phyloP scores from a whole-genome alignment of 305 asterid genomes.

The Plantago lanceolata region DNA sequence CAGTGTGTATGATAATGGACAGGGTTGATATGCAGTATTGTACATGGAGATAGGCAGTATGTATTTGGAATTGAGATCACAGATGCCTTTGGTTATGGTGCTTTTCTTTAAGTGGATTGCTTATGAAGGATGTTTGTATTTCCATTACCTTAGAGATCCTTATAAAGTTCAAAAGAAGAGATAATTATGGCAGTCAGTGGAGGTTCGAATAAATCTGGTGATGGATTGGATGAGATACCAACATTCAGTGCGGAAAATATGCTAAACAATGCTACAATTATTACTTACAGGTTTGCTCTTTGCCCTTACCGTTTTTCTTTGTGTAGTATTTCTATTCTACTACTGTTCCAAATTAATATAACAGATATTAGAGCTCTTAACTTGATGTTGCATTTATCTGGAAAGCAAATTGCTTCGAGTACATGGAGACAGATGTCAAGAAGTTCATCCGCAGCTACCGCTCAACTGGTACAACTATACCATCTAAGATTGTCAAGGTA shows the following conservation, averaged over 20 bases:
- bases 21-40: no score
- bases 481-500: conserved; percentile 57
- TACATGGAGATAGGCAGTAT: no score
- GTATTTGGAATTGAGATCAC: no score
- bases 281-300: conserved; percentile 49
- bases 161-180: conserved; percentile 21
- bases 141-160: conserved; percentile 16
- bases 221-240: conserved; percentile 45
- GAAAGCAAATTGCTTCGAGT: conserved; percentile 42
- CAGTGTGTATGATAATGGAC: no score
- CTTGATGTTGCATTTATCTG: conserved; percentile 1
- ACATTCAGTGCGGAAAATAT: conserved; percentile 63
- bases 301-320: conserved; percentile 10
- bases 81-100: no score
- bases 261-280: conserved; percentile 59
- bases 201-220: conserved; percentile 44
- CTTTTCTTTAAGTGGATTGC: no score
- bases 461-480: conserved; percentile 46
- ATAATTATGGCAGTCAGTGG: conserved; percentile 47
- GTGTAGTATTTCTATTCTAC: background rate
- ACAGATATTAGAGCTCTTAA: conserved; percentile 4
- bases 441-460: conserved; percentile 80
- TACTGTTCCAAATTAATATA: conserved; percentile 2
- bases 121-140: background rate
- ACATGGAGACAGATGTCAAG: conserved; percentile 93